phyloP scores from a whole-genome alignment of 495 filamentous ascomycete species.

The Penicillium herquei region DNA sequence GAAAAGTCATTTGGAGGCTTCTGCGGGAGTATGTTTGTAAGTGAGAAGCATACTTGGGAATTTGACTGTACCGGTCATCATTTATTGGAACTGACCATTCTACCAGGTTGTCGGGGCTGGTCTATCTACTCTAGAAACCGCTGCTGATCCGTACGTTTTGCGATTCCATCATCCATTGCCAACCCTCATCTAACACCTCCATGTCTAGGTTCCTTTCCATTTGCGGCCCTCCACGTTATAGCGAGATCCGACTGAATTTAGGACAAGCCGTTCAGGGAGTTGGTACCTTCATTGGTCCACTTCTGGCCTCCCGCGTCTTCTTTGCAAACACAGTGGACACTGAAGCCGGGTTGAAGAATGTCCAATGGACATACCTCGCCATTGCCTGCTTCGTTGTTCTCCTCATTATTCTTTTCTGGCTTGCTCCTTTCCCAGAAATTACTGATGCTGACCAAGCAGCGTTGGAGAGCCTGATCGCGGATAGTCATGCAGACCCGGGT shows the following conservation, averaged over 20 bases:
- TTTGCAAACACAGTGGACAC: slow-evolving; percentile 57
- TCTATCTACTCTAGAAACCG: slow-evolving; percentile 69
- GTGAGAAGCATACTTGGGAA: not conserved
- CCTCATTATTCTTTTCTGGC: slow-evolving; percentile 63
- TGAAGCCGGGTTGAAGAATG: slow-evolving; percentile 48
- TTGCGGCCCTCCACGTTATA: slow-evolving; percentile 67
- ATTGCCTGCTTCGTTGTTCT: slow-evolving; percentile 67
- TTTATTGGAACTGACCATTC: not conserved
- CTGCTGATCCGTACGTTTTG: slow-evolving; percentile 55
- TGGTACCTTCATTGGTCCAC: slow-evolving; percentile 58
- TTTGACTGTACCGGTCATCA: too few relatives aligned
- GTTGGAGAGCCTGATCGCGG: slow-evolving; percentile 40
- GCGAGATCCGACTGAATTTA: slow-evolving; percentile 68
- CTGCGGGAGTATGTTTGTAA: slow-evolving; percentile 60
- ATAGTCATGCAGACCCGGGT: slow-evolving; percentile 37
- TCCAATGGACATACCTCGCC: slow-evolving; percentile 75
- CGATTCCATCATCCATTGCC: not conserved
- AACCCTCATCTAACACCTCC: not conserved
- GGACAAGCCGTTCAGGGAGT: slow-evolving; percentile 68
- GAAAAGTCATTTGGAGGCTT: slow-evolving; percentile 68
- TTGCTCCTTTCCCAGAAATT: slow-evolving; percentile 66
- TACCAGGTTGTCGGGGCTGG: slow-evolving; percentile 60
- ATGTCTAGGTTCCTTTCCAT: slow-evolving; percentile 52
- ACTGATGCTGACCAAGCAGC: slow-evolving; percentile 72
- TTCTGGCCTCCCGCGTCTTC: slow-evolving; percentile 67